Evolutionary conservation across 768 basidiomycete genomes (phyloP).

Genomic region (Pleurotus platypus): DNA sequence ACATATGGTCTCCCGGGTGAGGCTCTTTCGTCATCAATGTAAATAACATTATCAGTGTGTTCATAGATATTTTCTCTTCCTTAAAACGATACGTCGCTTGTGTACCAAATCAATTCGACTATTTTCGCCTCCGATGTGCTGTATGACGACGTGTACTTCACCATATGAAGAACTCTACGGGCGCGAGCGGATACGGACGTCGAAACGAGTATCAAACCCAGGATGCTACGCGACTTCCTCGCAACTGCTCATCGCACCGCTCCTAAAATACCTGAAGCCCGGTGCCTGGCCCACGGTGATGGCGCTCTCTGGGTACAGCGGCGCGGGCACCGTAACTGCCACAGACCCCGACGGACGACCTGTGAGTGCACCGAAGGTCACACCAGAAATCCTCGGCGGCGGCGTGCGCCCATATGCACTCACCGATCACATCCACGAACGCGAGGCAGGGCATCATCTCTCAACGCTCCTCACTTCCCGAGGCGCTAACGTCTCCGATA

Average conservation of each 20-base stretch:
- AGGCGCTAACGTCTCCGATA: conserved; percentile 21
- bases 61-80: conserved; percentile 21
- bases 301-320: conserved; percentile 92
- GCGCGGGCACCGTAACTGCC: conserved; percentile 84
- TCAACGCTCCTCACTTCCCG: conserved; percentile 46
- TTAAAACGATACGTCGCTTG: conserved; percentile 21
- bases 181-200: conserved; percentile 58
- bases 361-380: conserved; percentile 76
- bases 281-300: conserved; percentile 78
- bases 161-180: conserved; percentile 75
- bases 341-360: conserved; percentile 67
- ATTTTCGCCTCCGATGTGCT: conserved; percentile 1
- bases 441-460: conserved; percentile 87
- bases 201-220: conserved; percentile 93
- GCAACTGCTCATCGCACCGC: conserved; percentile 88
- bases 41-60: conserved; percentile 21
- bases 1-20: conserved; percentile 99
- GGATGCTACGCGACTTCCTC: conserved; percentile 95
- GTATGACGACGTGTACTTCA: background rate
- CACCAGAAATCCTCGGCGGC: conserved; percentile 68
- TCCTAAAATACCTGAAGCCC: conserved; percentile 66
- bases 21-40: conserved; percentile 42
- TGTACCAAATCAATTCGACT: background rate
- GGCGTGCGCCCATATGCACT: conserved; percentile 84
- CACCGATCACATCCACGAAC: conserved; percentile 98